Conservation (phyloP, 129 eudicot species). For the Flaveria robusta region DNA sequence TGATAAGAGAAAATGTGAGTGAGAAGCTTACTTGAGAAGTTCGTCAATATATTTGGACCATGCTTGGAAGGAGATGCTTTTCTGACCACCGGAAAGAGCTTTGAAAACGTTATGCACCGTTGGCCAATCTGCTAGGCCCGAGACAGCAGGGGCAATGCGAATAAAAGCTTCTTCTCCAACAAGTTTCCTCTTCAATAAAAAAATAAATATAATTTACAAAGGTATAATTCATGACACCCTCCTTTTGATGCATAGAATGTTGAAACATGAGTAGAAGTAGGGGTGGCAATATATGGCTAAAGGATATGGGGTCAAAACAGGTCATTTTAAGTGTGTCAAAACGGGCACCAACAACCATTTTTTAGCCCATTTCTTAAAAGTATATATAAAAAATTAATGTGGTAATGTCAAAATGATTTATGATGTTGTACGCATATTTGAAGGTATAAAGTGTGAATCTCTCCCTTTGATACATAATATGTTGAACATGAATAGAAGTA, state of each 20-base stretch:
- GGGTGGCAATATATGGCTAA: background rate
- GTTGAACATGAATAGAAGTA: no score
- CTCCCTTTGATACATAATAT: no score
- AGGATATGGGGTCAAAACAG: background rate
- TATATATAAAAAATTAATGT: background rate
- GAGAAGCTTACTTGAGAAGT: slow-evolving; percentile 75
- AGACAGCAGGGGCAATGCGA: slow-evolving; percentile 94
- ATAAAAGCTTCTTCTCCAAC: slow-evolving; percentile 86
- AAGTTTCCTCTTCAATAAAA: slow-evolving; percentile 55
- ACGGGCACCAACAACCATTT: background rate
- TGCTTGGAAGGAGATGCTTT: slow-evolving; percentile 62
- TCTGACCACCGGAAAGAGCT: slow-evolving; percentile 81
- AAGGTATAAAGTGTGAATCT: no score
- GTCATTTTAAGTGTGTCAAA: background rate
- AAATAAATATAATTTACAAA: background rate
- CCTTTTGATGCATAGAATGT: slow-evolving; percentile 5
- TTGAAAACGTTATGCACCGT: slow-evolving; percentile 87
- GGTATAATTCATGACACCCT: background rate
- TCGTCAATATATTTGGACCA: slow-evolving; percentile 82
- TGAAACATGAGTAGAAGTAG: slow-evolving; percentile 1
- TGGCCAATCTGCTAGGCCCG: slow-evolving; percentile 90
- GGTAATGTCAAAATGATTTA: background rate
- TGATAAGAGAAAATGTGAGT: slow-evolving; percentile 5
- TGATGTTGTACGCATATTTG: background rate
- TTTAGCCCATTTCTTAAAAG: background rate